Evolutionary conservation across 2,329 filamentous ascomycete species (phyloP).

Genomic region (Fusarium sp.): DNA sequence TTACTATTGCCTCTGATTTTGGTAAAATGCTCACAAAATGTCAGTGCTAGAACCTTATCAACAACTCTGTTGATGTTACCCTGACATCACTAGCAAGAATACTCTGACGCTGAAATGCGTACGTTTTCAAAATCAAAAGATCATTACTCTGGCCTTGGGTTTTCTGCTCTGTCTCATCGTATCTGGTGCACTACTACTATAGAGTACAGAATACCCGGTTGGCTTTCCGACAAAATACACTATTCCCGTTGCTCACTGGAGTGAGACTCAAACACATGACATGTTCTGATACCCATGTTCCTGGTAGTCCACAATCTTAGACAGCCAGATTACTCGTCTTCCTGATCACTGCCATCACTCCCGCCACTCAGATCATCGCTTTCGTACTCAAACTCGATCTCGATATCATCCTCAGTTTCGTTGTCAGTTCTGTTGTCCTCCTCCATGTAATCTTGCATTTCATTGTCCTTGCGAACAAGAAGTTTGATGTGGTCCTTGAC

Average conservation of each 20-base stretch:
- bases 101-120: fast-evolving
- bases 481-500: background rate
- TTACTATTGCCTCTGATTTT: fast-evolving
- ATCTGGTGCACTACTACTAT: background rate
- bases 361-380: too few species aligned
- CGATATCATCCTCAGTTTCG: background rate
- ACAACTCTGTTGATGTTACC: fast-evolving
- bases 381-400: too few species aligned
- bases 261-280: background rate
- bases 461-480: background rate
- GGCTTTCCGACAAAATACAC: background rate
- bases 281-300: background rate
- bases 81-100: background rate
- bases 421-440: background rate
- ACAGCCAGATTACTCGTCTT: too few species aligned
- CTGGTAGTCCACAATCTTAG: too few species aligned
- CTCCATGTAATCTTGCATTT: background rate
- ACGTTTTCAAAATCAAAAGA: fast-evolving
- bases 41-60: background rate
- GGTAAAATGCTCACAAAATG: background rate
- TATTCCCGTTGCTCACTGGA: background rate
- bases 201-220: background rate
- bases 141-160: background rate
- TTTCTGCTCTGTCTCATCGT: too few species aligned
- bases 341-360: too few species aligned